Base-by-base conservation (phyloP, 164 flowering plant species). In the Tetrastigma voinierianum region DNA sequence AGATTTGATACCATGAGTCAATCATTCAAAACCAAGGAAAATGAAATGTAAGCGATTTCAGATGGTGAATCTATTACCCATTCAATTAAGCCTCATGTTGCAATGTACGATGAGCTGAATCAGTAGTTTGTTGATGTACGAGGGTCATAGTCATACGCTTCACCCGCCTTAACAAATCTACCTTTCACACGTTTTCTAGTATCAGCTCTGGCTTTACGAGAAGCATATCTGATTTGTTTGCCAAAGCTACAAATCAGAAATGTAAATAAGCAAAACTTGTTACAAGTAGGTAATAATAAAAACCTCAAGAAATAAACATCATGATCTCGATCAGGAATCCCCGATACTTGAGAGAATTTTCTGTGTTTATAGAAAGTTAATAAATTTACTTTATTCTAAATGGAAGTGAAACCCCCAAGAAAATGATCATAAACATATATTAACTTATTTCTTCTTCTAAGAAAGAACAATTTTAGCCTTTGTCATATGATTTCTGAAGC, bases 131-230 rank as follows among this genome's bases (percentile, higher is more conserved):
- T 69, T 24, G 59, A 17, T 23, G 25, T 23, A 10, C 72, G 71
- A 64, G 88, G 90, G 54, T 84, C 88, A 72, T 83, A 83, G 48
- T 84, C 91, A 80, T 78, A 84, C 10, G 57, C 78, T 73, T 87
- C 91, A 40, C 88, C 87, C 14, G 86, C 87, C 74, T n/a, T 87
- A 66, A 87, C 88, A 72, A n/a, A 87, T 80, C 87, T 80, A 2
- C 91, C 91, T 69, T 84, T 87, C n/a, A n/a, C 88, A 6, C 88
- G 81, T 68, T 83, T 87, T 68, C n/a, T 80, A 49, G 81, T 80
- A 73, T 84, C 88, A 16, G 91, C 91, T 66, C 88, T 79, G 51
- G 88, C 88, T 76, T 86, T 86, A 43, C 88, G 85, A 56, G 88
- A 84, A 25, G 76, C 86, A 67, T 87, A 87, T 71, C 88, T 80